Base-by-base conservation (phyloP, 108 stramenopile species). In the Cyclostephanos tholiformis region DNA sequence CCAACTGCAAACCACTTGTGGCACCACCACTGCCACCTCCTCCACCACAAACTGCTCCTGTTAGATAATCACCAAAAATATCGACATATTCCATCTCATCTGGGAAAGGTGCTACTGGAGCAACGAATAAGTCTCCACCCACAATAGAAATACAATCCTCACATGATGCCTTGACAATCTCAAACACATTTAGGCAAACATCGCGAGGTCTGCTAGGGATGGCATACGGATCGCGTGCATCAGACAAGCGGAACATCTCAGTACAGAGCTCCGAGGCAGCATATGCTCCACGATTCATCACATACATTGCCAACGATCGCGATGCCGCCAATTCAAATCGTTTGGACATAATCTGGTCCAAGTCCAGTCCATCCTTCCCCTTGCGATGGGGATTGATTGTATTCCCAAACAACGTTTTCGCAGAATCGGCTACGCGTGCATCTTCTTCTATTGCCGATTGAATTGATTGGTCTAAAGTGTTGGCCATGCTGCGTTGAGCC, bases 321-420 rank as follows among this genome's bases (percentile, higher is more conserved):
- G 91, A 91, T 17, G 89, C 82, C 11, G 91, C 90, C 27, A 91
- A 66, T 35, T 79, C 87, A 67, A 95, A 95, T 41, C 94, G 76
- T 62, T 73, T 38, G 4, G 84, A 65, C 41, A 81, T 38, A 8
- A 84, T 36, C 36, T 86, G 22, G 52, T 88, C 86, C 62, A 66
- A 60, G 77, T 77, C 84, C n/a, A 85, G 39, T 22, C 61, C 82
- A 60, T 82, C 83, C 51, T 69, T 76, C 43, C 59, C 72, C 67
- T 74, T 72, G 61, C 69, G 79, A 58, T 72, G 85, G 7, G 52
- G 67, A 73, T 65, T 86, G 63, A 76, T 76, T 43, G 66, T 64
- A 27, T 55, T 44, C 12, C 74, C 80, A 63, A 82, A 82, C 4
- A 82, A 56, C 14, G 58, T 83, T 19, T 70, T 63, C 0, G 82